Base-by-base conservation (phyloP, 768 basidiomycete genomes). In the Chalciporus chontae region DNA sequence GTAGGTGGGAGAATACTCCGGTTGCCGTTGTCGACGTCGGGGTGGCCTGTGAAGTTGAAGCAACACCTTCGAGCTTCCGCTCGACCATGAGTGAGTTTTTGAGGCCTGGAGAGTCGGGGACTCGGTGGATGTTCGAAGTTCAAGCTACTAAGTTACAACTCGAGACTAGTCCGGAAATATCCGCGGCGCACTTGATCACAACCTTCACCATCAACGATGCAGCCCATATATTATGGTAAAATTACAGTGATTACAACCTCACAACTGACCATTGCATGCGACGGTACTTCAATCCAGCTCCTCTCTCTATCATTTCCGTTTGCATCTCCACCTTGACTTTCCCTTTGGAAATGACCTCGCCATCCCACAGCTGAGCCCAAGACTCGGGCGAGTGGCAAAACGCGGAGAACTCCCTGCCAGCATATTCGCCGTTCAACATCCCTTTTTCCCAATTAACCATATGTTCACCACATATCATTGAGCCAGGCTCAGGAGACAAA, bases 311-410 rank as follows among this genome's bases (percentile, higher is more conserved):
- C 24, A 0, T 2, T 0, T 50, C 43, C 0, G 62, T 1, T 8
- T 18, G 51, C n/a, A 14, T 37, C 1, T 50, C 36, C 3, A 43
- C 57, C 39, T 2, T 48, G 4, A 62, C 60, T 1, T 40, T 38
- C 9, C 56, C 60, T 18, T 55, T 43, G 6, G n/a, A 27, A 21
- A 76, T 73, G 0, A 72, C 58, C 17, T 56, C 62, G 1, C 68
- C 68, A 34, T 75, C 64, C 73, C 73, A 75, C 40, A 75, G 27
- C 17, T 53, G 64, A 21, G n/a, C 52, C 73, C 72, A 75, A 44
- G 62, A 68, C 40, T 68, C 63, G 4, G 70, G 63, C 2, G 18
- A 23, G 40, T 76, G 73, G 29, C 61, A 58, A 46, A 71, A 74
- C 38, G 50, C 43, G 2, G 52, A 46, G 3, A 45, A 1, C 13